A percentile compares a stretch with the other conserved stretches of the same genome.
Conservation (phyloP, 768 basidiomycete species). For the Kwoniella shandongensis region DNA sequence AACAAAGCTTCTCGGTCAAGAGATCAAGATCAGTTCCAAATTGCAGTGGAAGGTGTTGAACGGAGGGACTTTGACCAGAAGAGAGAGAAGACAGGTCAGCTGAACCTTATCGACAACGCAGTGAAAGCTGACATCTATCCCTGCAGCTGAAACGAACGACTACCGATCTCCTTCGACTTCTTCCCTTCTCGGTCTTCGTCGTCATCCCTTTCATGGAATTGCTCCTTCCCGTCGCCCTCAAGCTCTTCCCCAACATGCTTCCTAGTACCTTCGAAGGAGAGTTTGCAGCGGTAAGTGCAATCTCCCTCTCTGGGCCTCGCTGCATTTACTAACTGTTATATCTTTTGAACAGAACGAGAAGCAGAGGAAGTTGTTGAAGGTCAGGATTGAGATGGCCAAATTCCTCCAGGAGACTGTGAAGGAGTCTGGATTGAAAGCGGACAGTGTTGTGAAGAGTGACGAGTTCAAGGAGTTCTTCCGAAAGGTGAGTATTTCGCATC, state of each 20-base stretch:
- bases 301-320: background rate
- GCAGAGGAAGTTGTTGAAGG: constrained; percentile 88
- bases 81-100: constrained; percentile 84
- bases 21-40: constrained; percentile 83
- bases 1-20: constrained; percentile 86
- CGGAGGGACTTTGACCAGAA: constrained; percentile 83
- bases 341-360: constrained; percentile 76
- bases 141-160: constrained; percentile 87
- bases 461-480: constrained; percentile 99
- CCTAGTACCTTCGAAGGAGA: constrained; percentile 98
- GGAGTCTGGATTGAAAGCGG: constrained; percentile 89
- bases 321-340: background rate
- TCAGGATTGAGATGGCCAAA: constrained; percentile 97
- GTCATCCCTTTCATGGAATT: constrained; percentile 99
- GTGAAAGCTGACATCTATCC: background rate
- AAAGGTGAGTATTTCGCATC: constrained; percentile 62
- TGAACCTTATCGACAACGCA: background rate
- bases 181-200: constrained; percentile 92
- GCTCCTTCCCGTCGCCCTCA: constrained; percentile 89
- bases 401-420: constrained; percentile 96
- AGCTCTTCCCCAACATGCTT: constrained; percentile 97
- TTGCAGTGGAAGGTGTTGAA: constrained; percentile 90
- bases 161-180: constrained; percentile 82
- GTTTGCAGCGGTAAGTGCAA: constrained; percentile 72
- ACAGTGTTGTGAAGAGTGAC: constrained; percentile 82